Evolutionary conservation across 2,329 filamentous ascomycete species (phyloP).

Genomic region (Trichoderma pleuroti): DNA sequence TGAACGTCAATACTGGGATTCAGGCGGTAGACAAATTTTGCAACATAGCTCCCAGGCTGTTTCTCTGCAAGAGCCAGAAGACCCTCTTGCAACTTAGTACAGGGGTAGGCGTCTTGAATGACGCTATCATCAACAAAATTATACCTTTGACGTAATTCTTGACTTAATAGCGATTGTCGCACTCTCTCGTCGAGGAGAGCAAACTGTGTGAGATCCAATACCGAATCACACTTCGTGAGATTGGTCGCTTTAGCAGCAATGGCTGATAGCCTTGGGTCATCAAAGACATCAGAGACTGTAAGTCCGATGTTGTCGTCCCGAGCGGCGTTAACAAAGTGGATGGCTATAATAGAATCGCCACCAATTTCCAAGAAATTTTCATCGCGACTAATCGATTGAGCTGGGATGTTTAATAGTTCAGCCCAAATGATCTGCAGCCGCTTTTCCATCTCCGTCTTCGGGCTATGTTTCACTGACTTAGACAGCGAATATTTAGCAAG

Average conservation of each 20-base stretch:
- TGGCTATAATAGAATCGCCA: conserved; percentile 22
- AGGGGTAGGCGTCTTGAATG: neutral
- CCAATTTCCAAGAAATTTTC: conserved; percentile 13
- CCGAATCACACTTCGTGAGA: neutral
- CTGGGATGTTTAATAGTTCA: neutral
- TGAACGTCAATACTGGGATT: neutral
- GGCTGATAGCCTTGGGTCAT: conserved; percentile 14
- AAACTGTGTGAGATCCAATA: neutral
- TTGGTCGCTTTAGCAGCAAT: neutral
- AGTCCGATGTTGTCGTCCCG: neutral
- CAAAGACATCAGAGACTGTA: conserved; percentile 19
- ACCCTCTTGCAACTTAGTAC: neutral
- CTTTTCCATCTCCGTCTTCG: neutral
- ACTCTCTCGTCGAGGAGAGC: neutral
- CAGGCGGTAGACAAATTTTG: neutral
- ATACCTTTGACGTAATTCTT: neutral
- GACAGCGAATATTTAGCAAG: neutral
- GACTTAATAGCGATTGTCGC: neutral
- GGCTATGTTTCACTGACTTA: neutral
- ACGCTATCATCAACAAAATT: neutral
- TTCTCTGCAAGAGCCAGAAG: neutral
- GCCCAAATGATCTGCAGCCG: neutral
- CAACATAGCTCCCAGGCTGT: conserved; percentile 2
- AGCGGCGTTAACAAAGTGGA: neutral
- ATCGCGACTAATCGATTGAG: neutral